Evolutionary conservation across 164 flowering plant species (phyloP), one percentile per base, ranked within the genome.

Genomic region (Vitis rotundifolia): DNA sequence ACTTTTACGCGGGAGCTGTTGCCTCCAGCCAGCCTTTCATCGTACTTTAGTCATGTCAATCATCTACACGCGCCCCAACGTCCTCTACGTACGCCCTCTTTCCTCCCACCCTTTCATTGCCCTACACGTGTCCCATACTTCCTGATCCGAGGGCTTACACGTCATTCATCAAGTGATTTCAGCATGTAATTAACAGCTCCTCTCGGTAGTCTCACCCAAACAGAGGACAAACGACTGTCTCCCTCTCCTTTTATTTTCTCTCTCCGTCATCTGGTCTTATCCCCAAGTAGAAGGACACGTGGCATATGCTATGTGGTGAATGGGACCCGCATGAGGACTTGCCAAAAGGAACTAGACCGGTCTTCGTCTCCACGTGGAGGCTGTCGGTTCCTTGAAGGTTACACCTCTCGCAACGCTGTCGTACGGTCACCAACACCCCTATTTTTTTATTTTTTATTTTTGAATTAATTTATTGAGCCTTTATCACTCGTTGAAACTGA

Each of bases 1-100:
- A 77, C 81, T 82, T 79, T 82, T 82, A 77, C 83, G 85, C 83
- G 83, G 80, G 82, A 56, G 64, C 73, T 71, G 61, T 64, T 37
- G 22, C 62, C n/a, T 59, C 72, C 10, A 28, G n/a, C 55, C 70
- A 55, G 71, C 77, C 79, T 76, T 76, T 76, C 82, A 76, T 79
- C 82, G 82, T 79, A 79, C 82, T 71, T 71, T 76, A 65, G 77
- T 79, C 77, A 67, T n/a, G 77, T 79, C 82, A 79, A 68, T 65
- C 75, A 57, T 61, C 68, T 5, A 0, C 76, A 56, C 76, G 71
- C 71, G 63, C 76, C 48, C 63, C 71, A 10, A 56, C 13, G 48
- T 37, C 9, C 12, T 67, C 44, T 47, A 47, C 64, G 14, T 59
- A n/a, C 55, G 11, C 49, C 22, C 54, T 22, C 6, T 28, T 53